These are phyloP conservation scores for Saccharomyces hybrid DNA, from an alignment of 1,139 yeast genomes.

Conservation along the genomic window DNA sequence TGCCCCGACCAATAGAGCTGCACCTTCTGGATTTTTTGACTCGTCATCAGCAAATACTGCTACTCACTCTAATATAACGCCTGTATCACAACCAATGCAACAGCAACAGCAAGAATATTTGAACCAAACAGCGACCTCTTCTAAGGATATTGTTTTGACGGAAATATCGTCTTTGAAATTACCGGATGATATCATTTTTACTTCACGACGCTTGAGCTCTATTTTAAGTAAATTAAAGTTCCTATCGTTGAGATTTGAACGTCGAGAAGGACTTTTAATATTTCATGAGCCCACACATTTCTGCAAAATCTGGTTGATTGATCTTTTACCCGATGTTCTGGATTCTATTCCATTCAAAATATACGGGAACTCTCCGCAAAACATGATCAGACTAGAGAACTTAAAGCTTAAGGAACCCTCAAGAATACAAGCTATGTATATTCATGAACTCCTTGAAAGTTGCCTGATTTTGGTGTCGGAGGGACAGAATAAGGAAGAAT, in stretches of 20 bases:
- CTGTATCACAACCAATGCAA: slow-evolving; percentile 3
- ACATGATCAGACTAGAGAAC: slow-evolving; percentile 19
- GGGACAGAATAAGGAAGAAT: background rate
- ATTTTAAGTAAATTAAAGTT: slow-evolving; percentile 36
- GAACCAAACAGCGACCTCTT: slow-evolving; percentile 13
- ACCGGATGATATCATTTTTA: slow-evolving; percentile 10
- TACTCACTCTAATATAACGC: background rate
- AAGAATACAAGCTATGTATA: slow-evolving; percentile 15
- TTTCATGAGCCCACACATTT: slow-evolving; percentile 32
- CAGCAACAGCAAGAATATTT: slow-evolving; percentile 5
- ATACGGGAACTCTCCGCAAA: slow-evolving; percentile 26
- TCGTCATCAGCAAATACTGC: slow-evolving; percentile 9
- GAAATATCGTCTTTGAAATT: slow-evolving; percentile 43
- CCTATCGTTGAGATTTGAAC: slow-evolving; percentile 40
- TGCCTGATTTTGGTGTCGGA: background rate
- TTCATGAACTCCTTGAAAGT: slow-evolving; percentile 19
- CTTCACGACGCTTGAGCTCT: slow-evolving; percentile 15
- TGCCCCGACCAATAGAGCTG: slow-evolving; percentile 1
- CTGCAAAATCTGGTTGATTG: slow-evolving; percentile 47
- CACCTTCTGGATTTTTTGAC: slow-evolving; percentile 12
- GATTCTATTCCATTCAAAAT: slow-evolving; percentile 24
- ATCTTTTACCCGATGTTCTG: slow-evolving; percentile 26
- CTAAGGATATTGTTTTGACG: slow-evolving; percentile 62
- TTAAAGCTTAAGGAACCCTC: slow-evolving; percentile 24
- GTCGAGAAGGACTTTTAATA: slow-evolving; percentile 54